A percentile compares a stretch with the other conserved stretches of the same genome.
These are phyloP conservation scores for Clitopilus passeckerianus DNA, from an alignment of 768 basidiomycete genomes.

Conservation along the genomic window DNA sequence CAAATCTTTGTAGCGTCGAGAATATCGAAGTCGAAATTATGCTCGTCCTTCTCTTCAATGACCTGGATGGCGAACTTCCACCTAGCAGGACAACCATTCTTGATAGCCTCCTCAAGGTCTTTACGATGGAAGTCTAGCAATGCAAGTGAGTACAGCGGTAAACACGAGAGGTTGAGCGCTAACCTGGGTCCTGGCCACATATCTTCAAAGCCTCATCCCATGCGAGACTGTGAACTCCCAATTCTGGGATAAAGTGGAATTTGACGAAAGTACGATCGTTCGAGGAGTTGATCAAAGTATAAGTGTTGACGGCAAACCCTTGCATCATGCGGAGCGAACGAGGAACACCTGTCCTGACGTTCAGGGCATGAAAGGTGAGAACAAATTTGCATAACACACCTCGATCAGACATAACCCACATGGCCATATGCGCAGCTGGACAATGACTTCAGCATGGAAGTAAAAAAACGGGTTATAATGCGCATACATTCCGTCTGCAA, in stretches of 20 bases:
- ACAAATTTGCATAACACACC: constrained; percentile 13
- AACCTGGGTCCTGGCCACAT: constrained; percentile 62
- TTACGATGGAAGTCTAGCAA: constrained; percentile 80
- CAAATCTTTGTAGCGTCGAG: constrained; percentile 85
- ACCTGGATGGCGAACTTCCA: constrained; percentile 78
- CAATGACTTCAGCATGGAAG: neutral
- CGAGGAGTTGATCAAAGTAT: constrained; percentile 60
- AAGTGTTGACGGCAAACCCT: constrained; percentile 87
- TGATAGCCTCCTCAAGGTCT: constrained; percentile 81
- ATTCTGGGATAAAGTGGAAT: constrained; percentile 78
- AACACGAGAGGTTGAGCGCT: neutral
- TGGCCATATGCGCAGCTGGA: constrained; percentile 63
- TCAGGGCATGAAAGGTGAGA: neutral
- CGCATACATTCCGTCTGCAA: constrained; percentile 59
- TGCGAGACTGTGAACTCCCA: constrained; percentile 77
- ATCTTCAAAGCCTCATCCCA: constrained; percentile 94
- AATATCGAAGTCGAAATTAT: constrained; percentile 84
- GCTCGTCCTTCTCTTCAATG: constrained; percentile 66
- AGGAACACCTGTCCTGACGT: constrained; percentile 51
- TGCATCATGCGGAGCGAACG: constrained; percentile 88
- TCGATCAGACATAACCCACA: constrained; percentile 87
- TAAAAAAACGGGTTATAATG: neutral
- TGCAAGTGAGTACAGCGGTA: no score
- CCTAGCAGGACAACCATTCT: constrained; percentile 61
- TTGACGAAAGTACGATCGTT: constrained; percentile 81